A percentile compares a stretch with the other conserved stretches of the same genome.
Evolutionary conservation across 2,329 filamentous ascomycete genomes (phyloP).

Genomic region (Fusarium sulawesiense): DNA sequence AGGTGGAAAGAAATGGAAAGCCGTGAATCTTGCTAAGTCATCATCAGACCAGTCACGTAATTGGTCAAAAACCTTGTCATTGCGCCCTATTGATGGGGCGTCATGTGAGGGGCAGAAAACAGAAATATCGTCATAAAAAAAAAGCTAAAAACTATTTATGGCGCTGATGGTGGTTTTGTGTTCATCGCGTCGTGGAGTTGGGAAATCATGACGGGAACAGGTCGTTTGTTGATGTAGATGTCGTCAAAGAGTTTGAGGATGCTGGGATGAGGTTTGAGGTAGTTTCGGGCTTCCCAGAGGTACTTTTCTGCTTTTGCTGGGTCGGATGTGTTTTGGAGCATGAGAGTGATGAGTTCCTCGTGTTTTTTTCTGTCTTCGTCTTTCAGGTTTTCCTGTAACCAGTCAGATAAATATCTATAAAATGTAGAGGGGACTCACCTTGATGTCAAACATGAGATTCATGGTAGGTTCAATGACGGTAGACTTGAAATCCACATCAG

Average conservation of each 20-base stretch:
- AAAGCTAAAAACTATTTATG: conserved; percentile 2
- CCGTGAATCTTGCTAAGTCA: conserved; percentile 5
- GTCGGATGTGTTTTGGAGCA: conserved; percentile 31
- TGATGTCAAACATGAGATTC: conserved; percentile 39
- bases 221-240: conserved; percentile 36
- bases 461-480: conserved; percentile 37
- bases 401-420: too few relatives aligned
- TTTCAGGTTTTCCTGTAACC: conserved; percentile 23
- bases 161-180: not conserved
- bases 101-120: conserved; percentile 24
- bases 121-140: not conserved
- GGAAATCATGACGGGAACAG: conserved; percentile 25
- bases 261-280: conserved; percentile 23
- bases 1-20: conserved; percentile 24
- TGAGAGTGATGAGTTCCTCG: conserved; percentile 22
- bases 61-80: conserved; percentile 34
- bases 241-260: conserved; percentile 35
- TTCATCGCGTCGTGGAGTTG: conserved; percentile 30
- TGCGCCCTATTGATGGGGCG: conserved; percentile 42
- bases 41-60: not conserved
- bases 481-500: conserved; percentile 31
- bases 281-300: conserved; percentile 35
- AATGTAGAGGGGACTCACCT: too few relatives aligned
- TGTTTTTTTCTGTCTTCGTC: conserved; percentile 16
- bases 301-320: conserved; percentile 33